Base-by-base conservation (phyloP, 2,329 filamentous ascomycete species). In the Phialemoniopsis sp. region DNA sequence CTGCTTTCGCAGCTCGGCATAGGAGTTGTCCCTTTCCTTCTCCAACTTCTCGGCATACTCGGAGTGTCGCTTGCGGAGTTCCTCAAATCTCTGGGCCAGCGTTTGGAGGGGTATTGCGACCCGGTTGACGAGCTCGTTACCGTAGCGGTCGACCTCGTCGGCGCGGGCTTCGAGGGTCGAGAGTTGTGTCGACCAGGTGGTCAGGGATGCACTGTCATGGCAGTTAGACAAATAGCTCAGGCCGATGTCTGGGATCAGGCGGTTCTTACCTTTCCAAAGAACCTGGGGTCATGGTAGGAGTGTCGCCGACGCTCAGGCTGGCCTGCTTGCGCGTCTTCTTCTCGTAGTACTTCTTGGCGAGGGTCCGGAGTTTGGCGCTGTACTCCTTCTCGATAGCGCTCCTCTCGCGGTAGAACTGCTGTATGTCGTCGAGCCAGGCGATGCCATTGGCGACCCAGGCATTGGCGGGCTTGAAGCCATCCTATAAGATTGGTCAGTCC, bases 321-420 rank as follows among this genome's bases (percentile, higher is more conserved):
- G 89, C 85, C 32, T 85, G 85, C 68, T 93, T 96, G 65, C 84
- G 89, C 34, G 87, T 82, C 72, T 97, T 98, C 72, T 94, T 64
- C 29, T 98, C 94, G 58, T 89, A 93, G 70, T 96, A 97, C 62
- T 93, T 96, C 71, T 93, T 95, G 40, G 91, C 93, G 37, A 98
- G 72, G 3, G 81, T 82, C 51, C 80, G 86, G 48, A 98, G 80
- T 65, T 91, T 97, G 47, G 85, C 77, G 54, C 88, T 86, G 63
- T 98, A 97, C 62, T 98, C 94, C 67, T 95, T 96, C 68, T 98
- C 93, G 60, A 98, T 95, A 29, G 72, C 81, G 58, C 89, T 88
- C 42, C 94, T 81, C 65, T 98, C 93, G 48, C 93, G 87, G 72
- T 97, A 98, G 71, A 97, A 98, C 57, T 88, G 83, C 63, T 98